Conservation (phyloP, 2,329 filamentous ascomycete genomes). For the Cladosporium sp. region DNA sequence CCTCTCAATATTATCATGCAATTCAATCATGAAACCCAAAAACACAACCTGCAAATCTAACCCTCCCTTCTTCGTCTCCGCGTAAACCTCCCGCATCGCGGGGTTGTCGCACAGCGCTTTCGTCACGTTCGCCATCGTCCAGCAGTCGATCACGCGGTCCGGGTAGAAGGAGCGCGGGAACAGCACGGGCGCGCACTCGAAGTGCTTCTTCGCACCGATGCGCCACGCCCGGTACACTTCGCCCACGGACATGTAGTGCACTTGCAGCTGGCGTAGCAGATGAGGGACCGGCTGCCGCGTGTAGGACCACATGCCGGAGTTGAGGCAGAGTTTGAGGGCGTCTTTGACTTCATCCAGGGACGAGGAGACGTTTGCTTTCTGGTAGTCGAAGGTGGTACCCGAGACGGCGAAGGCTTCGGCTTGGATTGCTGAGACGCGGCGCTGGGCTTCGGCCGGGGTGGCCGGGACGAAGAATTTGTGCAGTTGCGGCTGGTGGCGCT, state of each 20-base stretch:
- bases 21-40: conserved; percentile 45
- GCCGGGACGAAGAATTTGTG: conserved; percentile 24
- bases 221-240: conserved; percentile 51
- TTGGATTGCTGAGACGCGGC: conserved; percentile 29
- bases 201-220: conserved; percentile 54
- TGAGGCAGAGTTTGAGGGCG: conserved; percentile 33
- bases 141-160: conserved; percentile 53
- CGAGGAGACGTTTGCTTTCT: conserved; percentile 28
- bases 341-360: conserved; percentile 30
- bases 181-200: conserved; percentile 52
- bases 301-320: conserved; percentile 46
- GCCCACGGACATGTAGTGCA: conserved; percentile 46
- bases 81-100: conserved; percentile 27
- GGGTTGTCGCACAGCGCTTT: conserved; percentile 22
- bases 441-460: conserved; percentile 24
- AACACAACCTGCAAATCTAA: conserved; percentile 46
- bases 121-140: conserved; percentile 28
- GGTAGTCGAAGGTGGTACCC: conserved; percentile 28
- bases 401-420: conserved; percentile 31
- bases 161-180: conserved; percentile 54
- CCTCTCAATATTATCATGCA: conserved; percentile 40
- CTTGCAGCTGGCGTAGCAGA: conserved; percentile 55
- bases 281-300: conserved; percentile 57
- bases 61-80: conserved; percentile 35
- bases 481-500: conserved; percentile 27